Evolutionary conservation across 495 filamentous ascomycete species (phyloP).

Genomic region (Extremus antarcticus): DNA sequence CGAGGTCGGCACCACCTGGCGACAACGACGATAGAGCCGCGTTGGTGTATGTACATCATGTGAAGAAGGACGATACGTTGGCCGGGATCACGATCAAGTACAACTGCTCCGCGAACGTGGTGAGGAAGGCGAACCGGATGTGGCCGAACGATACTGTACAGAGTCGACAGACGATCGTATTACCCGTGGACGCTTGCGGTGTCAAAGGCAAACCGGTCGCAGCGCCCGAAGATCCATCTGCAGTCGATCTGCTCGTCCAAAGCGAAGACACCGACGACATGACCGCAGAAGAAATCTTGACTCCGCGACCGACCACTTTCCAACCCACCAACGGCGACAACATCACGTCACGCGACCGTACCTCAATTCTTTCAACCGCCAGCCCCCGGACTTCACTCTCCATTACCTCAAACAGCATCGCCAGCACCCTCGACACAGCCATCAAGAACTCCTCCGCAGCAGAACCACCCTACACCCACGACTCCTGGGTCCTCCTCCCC

Average conservation of each 20-base stretch:
- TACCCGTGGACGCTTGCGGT: constrained; percentile 84
- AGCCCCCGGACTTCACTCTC: constrained; percentile 16
- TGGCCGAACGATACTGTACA: constrained; percentile 91
- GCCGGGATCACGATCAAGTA: constrained; percentile 85
- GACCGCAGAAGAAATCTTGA: constrained; percentile 9
- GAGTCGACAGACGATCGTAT: constrained; percentile 61
- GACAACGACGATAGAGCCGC: constrained; percentile 52
- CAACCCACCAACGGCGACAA: not conserved
- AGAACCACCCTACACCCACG: constrained; percentile 62
- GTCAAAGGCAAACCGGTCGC: constrained; percentile 56
- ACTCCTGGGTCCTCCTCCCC: constrained; percentile 74
- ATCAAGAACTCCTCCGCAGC: not conserved
- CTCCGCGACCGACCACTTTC: not conserved
- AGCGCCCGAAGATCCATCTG: constrained; percentile 20
- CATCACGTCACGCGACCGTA: constrained; percentile 22
- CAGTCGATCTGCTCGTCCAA: constrained; percentile 30
- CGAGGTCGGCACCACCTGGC: constrained; percentile 28
- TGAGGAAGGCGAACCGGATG: constrained; percentile 79
- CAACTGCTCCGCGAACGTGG: constrained; percentile 65
- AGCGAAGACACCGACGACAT: not conserved
- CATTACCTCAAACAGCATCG: not conserved
- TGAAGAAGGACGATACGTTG: constrained; percentile 70
- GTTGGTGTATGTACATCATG: constrained; percentile 82
- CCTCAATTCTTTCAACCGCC: constrained; percentile 21
- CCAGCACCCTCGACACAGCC: not conserved